Base-by-base conservation (phyloP, 768 basidiomycete genomes). In the Mycena indigotica region DNA sequence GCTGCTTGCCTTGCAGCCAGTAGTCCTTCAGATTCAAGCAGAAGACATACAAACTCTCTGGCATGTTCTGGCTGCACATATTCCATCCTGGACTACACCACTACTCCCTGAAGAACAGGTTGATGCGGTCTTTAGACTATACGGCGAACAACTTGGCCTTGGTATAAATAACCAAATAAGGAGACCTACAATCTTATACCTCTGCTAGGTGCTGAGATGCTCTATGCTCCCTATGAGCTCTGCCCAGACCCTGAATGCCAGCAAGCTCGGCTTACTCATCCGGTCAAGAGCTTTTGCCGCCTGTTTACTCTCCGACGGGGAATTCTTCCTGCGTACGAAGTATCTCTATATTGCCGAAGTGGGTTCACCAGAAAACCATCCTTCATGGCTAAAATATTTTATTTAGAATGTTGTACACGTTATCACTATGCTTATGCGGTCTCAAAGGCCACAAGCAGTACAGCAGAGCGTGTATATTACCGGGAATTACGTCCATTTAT, bases 211-310 rank as follows among this genome's bases (percentile, higher is more conserved):
- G 69, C 1, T 10, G 5, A 4, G 66, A 55, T 1, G 57, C 56
- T 1, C 66, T 4, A 10, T 60, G 57, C 63, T 61, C 67, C 17
- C 39, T 46, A 24, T 45, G 32, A 10, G 51, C 61, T 23, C 40
- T 53, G 41, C 41, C 16, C 24, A n/a, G 21, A 45, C 10, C 41
- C 41, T 10, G 16, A 15, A 10, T 45, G 41, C 21, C 12, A 15
- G 41, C 16, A 45, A 8, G 10, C 21, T 8, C 16, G 41, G 41
- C 41, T 45, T 8, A 23, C 16, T 8, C 16, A 45, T 10, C 41
- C 8, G 10, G 16, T n/a, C 24, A 8, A 10, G 41, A 45, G 16
- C 8, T 15, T n/a, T 15, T 10, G 12, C 10, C 41, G 41, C 19
- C 8, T 45, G 8, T 45, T 12, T 21, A 45, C 41, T 10, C 41